These are phyloP conservation scores for Gaeumannomyces sp. DNA, from an alignment of 2,329 filamentous ascomycete species.

Conservation along the genomic window DNA sequence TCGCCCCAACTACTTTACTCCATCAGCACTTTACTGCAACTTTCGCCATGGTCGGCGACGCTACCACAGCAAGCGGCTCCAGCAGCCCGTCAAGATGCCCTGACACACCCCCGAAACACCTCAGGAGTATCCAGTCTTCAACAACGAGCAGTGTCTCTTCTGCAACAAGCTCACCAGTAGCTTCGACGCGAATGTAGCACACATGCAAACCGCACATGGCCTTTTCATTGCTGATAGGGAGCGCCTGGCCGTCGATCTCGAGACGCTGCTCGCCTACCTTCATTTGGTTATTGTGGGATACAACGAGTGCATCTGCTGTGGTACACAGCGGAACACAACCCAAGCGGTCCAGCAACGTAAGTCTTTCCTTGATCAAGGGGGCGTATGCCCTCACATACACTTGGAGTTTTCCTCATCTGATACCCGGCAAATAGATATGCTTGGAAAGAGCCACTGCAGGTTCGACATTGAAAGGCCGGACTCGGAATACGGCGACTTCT, in stretches of 20 bases:
- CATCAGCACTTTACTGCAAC: not conserved
- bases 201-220: constrained; percentile 44
- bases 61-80: constrained; percentile 1
- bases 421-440: constrained; percentile 31
- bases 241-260: constrained; percentile 37
- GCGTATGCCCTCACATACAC: not conserved
- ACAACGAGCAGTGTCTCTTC: constrained; percentile 33
- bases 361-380: not conserved
- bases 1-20: not conserved
- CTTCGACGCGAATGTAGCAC: constrained; percentile 32
- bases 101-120: not conserved
- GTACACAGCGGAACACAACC: constrained; percentile 32
- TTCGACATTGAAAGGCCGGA: constrained; percentile 29
- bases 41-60: constrained; percentile 4
- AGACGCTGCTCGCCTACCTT: constrained; percentile 41
- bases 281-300: constrained; percentile 42
- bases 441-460: constrained; percentile 40
- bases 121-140: constrained; percentile 18
- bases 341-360: constrained; percentile 39
- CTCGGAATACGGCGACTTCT: constrained; percentile 36
- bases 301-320: constrained; percentile 45
- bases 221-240: constrained; percentile 35
- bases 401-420: not conserved
- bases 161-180: constrained; percentile 26
- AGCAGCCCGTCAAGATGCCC: not conserved